Percentiles rank a stretch among this genome's conserved stretches.
phyloP scores from a whole-genome alignment of 192 early-diverging fungal species.

The Coemansia sp. region DNA sequence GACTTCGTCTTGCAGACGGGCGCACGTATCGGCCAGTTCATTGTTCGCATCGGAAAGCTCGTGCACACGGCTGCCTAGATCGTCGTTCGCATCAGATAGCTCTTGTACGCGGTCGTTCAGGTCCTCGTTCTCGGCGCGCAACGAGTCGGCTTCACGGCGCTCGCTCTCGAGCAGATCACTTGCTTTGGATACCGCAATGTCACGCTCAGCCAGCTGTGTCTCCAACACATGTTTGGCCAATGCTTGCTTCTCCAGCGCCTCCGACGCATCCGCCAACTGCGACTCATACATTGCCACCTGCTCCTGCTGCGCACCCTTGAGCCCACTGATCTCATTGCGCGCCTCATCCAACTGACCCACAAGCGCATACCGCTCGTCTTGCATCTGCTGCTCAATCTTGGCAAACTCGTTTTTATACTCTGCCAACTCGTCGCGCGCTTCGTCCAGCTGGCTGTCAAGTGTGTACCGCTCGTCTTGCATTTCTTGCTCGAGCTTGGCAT shows the following conservation, averaged over 20 bases:
- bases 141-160: constrained; percentile 9
- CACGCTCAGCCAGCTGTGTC: constrained; percentile 15
- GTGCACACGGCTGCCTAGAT: constrained; percentile 8
- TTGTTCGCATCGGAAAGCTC: constrained; percentile 13
- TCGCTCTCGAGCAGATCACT: constrained; percentile 1
- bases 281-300: constrained; percentile 1
- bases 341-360: constrained; percentile 20
- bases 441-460: constrained; percentile 20
- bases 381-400: constrained; percentile 23
- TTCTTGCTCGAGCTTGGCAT: constrained; percentile 21
- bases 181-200: constrained; percentile 1
- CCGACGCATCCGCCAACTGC: constrained; percentile 7
- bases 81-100: constrained; percentile 10
- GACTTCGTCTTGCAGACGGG: constrained; percentile 14
- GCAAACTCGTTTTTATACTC: constrained; percentile 23
- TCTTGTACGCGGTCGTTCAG: constrained; percentile 13
- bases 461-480: constrained; percentile 21
- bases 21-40: constrained; percentile 17
- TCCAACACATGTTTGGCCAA: constrained; percentile 5
- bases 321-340: constrained; percentile 8
- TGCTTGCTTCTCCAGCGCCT: constrained; percentile 11
- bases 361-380: constrained; percentile 16
- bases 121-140: constrained; percentile 21
- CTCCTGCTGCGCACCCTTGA: constrained; percentile 7
- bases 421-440: constrained; percentile 19